Percentiles rank a stretch among this genome's conserved stretches.
Evolutionary conservation across 2,329 filamentous ascomycete genomes (phyloP).

Genomic region (Ciborinia camelliae): DNA sequence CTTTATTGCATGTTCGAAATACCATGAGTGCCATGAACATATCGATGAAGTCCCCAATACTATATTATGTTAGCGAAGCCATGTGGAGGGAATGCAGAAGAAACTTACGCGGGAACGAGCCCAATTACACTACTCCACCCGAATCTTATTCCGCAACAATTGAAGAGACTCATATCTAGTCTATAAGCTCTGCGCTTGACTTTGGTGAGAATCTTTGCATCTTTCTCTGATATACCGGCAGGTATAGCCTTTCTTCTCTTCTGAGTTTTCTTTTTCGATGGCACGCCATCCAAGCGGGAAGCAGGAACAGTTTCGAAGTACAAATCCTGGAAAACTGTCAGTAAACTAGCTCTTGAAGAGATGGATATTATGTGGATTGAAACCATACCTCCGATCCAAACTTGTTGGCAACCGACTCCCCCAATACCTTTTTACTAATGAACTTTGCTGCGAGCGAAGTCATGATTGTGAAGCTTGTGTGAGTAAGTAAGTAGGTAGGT

Average conservation of each 20-base stretch:
- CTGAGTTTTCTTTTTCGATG: constrained; percentile 65
- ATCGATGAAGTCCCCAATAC: constrained; percentile 73
- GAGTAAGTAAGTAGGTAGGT: neutral
- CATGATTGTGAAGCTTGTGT: constrained; percentile 43
- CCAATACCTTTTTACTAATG: constrained; percentile 55
- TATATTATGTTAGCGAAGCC: constrained; percentile 38
- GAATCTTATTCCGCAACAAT: constrained; percentile 74
- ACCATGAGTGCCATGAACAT: constrained; percentile 72
- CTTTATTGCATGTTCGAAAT: constrained; percentile 64
- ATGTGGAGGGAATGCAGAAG: constrained; percentile 23
- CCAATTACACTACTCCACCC: constrained; percentile 88
- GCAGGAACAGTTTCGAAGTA: constrained; percentile 83
- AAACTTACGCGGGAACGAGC: constrained; percentile 71
- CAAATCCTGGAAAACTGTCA: constrained; percentile 62
- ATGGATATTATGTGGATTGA: neutral
- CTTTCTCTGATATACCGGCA: constrained; percentile 76
- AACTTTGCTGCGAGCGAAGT: constrained; percentile 51
- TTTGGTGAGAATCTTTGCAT: constrained; percentile 76
- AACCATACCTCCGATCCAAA: constrained; percentile 53
- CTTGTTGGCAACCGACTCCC: constrained; percentile 55
- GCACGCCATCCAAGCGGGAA: constrained; percentile 62
- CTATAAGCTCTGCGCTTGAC: constrained; percentile 83
- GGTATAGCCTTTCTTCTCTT: constrained; percentile 84
- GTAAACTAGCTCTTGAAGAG: constrained; percentile 8
- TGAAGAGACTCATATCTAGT: constrained; percentile 82